phyloP scores from a whole-genome alignment of 1,284 basidiomycete genomes.

The Marasmius sp. region DNA sequence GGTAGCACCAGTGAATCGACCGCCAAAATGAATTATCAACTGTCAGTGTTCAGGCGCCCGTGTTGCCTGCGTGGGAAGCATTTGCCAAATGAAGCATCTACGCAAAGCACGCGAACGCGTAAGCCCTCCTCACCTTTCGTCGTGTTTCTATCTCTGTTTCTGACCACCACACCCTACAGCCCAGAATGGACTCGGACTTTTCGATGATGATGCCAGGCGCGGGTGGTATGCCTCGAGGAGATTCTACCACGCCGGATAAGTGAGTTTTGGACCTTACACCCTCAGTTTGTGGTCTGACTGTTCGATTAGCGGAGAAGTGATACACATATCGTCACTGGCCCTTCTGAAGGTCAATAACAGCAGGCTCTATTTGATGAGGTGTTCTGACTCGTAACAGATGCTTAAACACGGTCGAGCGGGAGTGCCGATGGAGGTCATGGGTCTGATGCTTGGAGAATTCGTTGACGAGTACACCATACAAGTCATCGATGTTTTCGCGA shows the following conservation, averaged over 20 bases:
- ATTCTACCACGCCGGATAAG: slow-evolving; percentile 72
- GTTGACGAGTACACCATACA: slow-evolving; percentile 98
- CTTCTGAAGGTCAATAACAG: slow-evolving; percentile 74
- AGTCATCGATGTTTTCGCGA: slow-evolving; percentile 98
- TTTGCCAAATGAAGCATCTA: not conserved
- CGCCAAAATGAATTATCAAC: not conserved
- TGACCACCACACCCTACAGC: not conserved
- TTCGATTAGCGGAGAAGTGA: slow-evolving; percentile 83
- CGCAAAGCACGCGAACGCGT: slow-evolving; percentile 43
- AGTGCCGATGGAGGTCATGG: slow-evolving; percentile 99
- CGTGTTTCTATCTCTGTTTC: slow-evolving; percentile 2
- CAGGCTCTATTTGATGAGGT: not conserved
- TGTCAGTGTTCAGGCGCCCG: not conserved
- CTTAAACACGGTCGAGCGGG: slow-evolving; percentile 98
- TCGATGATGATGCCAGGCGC: slow-evolving; percentile 57
- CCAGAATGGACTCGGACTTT: slow-evolving; percentile 54
- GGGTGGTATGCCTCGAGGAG: slow-evolving; percentile 40
- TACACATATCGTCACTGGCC: slow-evolving; percentile 94
- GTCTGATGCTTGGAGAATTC: slow-evolving; percentile 98
- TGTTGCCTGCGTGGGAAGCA: slow-evolving; percentile 16
- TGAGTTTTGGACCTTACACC: slow-evolving; percentile 30
- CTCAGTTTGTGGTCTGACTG: slow-evolving; percentile 8
- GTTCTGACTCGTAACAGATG: slow-evolving; percentile 65
- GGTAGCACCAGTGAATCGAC: slow-evolving; percentile 13
- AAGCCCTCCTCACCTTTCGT: slow-evolving; percentile 27